Base-by-base conservation (phyloP, 2,329 filamentous ascomycete genomes). In the Zasmidium angulare region DNA sequence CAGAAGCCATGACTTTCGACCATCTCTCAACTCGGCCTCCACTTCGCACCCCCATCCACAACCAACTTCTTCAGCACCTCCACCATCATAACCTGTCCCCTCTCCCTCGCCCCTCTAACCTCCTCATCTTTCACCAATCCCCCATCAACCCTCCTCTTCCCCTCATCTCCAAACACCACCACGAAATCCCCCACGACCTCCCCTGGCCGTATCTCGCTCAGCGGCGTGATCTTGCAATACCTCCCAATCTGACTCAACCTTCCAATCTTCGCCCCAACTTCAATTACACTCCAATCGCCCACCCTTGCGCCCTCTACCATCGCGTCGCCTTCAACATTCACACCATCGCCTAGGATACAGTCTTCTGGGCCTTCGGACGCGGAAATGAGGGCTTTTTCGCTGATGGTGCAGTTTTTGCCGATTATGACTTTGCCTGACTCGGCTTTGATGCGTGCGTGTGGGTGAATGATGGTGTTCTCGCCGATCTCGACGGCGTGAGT, bases 391-490 rank as follows among this genome's bases (percentile, higher is more conserved):
- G 77, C 77, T 36, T 80, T 80, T 69, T 98, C 95, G 66, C 89
- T 86, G 47, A 98, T 82, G 49, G 96, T 89, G 68, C 90, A 95
- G 23, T 76, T 75, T 47, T 75, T 72, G 0, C 77, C 78, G 7
- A 82, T 70, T 19, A 72, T 72, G 1, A 81, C 76, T 1, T 74
- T 73, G n/a, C 76, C 77, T 19, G 73, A 56, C 1, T 73, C 71
- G 43, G 78, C 77, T 40, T 71, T 73, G 26, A 81, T 71, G 53
- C 70, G 86, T 17, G 88, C 85, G 51, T 93, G 90, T 1, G 95
- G 93, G 70, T 98, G 93, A n/a, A 99, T 78, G 6, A 97, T 84
- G 2, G 86, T 88, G 70, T 91, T 87, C 22, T 89, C 82, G 58
- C 88, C 88, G 63, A 98, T 86, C 48, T 86, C 88, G 63, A 99